Base-by-base conservation (phyloP, 1,139 yeast genomes). In the Yamadazyma dendronema region DNA sequence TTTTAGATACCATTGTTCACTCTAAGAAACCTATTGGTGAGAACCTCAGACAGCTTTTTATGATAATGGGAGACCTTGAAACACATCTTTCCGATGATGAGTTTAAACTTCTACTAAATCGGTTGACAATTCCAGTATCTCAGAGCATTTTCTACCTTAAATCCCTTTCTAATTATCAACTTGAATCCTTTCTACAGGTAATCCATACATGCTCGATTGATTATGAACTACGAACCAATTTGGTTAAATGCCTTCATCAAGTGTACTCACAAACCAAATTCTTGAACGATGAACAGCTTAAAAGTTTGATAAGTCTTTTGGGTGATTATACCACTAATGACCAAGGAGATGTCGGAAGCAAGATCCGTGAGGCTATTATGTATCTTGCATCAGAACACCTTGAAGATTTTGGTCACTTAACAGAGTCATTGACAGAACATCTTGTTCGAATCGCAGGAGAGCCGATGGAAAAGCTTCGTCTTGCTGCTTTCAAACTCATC, bases 261-360 rank as follows among this genome's bases (percentile, higher is more conserved):
- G 26, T 24, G 4, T 24, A 24, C 12, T 5, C 13, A 9, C 6
- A 24, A 10, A 9, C 11, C 13, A 6, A 6, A 12, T 24, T 24
- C 11, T 24, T 24, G 26, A 24, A n/a, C 26, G 6, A 7, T 5
- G 26, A 24, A 10, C 26, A 24, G 11, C 13, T 24, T 10, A 5
- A 12, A 12, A 6, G 13, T 10, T 8, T 24, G 11, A 12, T 24
- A 12, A 24, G 13, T 3, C 62, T 70, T 30, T 56, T 83, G 29
- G 79, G 80, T 46, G 90, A 84, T 47, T 82, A 83, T 49, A 79
- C 89, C 0, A 61, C 72, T 3, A 80, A 88, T 0, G 77, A 76
- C 35, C 84, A 79, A 54, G 92, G 92, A 13, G 92, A 84, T 57
- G 86, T 83, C 11, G 97, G 97, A 2, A 77, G 88, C 27, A 74